Evolutionary conservation across 805 yeast genomes (phyloP).

Genomic region (Sugiyamaella boreocaroliniensis): DNA sequence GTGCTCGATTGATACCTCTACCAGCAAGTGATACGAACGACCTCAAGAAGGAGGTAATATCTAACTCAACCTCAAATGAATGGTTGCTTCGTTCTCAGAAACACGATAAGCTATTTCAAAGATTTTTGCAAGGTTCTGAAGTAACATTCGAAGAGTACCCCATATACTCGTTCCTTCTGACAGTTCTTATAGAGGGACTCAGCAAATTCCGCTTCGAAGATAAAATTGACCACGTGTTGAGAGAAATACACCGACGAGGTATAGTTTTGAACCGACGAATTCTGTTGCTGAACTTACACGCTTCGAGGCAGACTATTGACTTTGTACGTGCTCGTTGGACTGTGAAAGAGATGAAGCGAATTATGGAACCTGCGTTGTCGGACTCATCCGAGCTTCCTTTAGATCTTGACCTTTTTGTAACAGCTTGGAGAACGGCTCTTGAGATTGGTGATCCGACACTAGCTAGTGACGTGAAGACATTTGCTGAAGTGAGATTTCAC

Average conservation of each 20-base stretch:
- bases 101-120: neutral
- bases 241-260: constrained; percentile 3
- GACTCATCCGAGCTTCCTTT: neutral
- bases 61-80: neutral
- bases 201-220: constrained; percentile 9
- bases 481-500: neutral
- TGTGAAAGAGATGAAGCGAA: constrained; percentile 10
- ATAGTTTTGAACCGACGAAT: constrained; percentile 9
- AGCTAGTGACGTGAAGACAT: neutral
- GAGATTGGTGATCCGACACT: neutral
- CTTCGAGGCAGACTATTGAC: constrained; percentile 20
- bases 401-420: neutral
- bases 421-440: neutral
- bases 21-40: no score
- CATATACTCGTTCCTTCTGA: neutral
- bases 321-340: constrained; percentile 18
- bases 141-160: neutral
- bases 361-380: neutral
- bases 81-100: constrained; percentile 1
- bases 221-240: constrained; percentile 11
- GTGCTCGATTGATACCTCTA: neutral
- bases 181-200: constrained; percentile 15
- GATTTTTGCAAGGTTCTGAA: constrained; percentile 1
- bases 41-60: neutral
- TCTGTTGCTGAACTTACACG: constrained; percentile 19